Conservation (phyloP, 169 alveolate genomes). For the Miamiensis avidus region DNA sequence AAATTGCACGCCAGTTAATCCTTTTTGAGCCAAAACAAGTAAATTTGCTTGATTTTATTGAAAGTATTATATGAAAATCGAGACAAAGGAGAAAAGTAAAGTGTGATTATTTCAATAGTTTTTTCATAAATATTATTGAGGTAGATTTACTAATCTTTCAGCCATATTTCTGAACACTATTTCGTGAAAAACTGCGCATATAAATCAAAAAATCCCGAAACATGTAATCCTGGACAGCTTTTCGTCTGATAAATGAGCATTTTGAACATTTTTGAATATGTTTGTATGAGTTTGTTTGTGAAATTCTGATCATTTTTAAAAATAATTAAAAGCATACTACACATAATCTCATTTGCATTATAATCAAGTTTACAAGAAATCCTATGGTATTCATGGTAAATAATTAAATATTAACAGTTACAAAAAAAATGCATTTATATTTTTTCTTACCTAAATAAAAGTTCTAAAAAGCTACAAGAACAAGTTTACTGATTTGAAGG, state of each 20-base stretch:
- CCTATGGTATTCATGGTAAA: neutral
- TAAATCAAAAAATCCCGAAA: neutral
- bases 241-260: neutral
- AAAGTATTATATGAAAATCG: conserved; percentile 18
- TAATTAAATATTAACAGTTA: too few relatives aligned
- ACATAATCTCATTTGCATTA: neutral
- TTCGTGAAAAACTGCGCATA: conserved; percentile 1
- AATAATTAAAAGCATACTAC: too few relatives aligned
- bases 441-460: neutral
- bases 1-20: neutral
- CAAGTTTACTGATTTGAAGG: neutral
- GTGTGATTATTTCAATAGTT: neutral
- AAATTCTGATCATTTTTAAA: neutral
- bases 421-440: too few relatives aligned
- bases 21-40: neutral
- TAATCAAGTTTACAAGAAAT: neutral
- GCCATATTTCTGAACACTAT: neutral
- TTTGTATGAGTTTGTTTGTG: neutral
- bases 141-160: conserved; percentile 1
- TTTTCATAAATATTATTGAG: neutral
- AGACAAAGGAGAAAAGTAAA: conserved; percentile 4
- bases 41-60: conserved; percentile 8
- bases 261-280: conserved; percentile 3
- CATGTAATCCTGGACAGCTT: neutral
- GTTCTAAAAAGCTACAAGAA: neutral